Percentiles rank a stretch among this genome's conserved stretches.
These are phyloP conservation scores for Cutaneotrichosporon cyanovorans DNA, from an alignment of 1,284 basidiomycete species.

Conservation along the genomic window DNA sequence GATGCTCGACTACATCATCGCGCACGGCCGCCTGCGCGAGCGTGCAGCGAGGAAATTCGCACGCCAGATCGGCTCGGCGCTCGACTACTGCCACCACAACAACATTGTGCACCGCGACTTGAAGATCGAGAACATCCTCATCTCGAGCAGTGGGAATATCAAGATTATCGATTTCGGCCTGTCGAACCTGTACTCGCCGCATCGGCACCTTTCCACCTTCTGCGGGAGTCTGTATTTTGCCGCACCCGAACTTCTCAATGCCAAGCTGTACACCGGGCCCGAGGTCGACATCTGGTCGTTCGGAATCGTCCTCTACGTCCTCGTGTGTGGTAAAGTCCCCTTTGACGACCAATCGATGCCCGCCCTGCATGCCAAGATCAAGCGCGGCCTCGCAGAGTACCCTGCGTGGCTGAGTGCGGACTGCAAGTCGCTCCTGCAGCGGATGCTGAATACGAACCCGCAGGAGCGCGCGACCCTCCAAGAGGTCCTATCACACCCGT, in stretches of 20 bases:
- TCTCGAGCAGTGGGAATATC: slow-evolving; percentile 96
- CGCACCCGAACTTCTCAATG: slow-evolving; percentile 92
- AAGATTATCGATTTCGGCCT: slow-evolving; percentile 99
- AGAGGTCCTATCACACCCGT: slow-evolving; percentile 86
- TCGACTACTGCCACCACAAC: slow-evolving; percentile 96
- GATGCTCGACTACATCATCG: slow-evolving; percentile 99
- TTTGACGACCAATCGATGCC: slow-evolving; percentile 99
- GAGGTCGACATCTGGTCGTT: slow-evolving; percentile 99
- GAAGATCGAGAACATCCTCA: slow-evolving; percentile 99
- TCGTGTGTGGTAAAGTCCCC: slow-evolving; percentile 96
- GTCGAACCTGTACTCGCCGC: slow-evolving; percentile 90
- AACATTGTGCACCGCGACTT: slow-evolving; percentile 94
- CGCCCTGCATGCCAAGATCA: slow-evolving; percentile 97
- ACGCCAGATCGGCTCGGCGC: slow-evolving; percentile 87
- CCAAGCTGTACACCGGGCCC: slow-evolving; percentile 91
- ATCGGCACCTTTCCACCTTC: slow-evolving; percentile 79
- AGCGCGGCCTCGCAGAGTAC: slow-evolving; percentile 92
- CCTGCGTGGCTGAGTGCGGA: slow-evolving; percentile 94
- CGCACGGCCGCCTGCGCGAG: slow-evolving; percentile 90
- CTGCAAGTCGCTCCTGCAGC: slow-evolving; percentile 85
- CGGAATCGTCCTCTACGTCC: slow-evolving; percentile 92
- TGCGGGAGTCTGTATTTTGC: slow-evolving; percentile 98
- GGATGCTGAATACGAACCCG: slow-evolving; percentile 97
- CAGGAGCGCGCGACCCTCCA: slow-evolving; percentile 67
- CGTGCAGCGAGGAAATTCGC: slow-evolving; percentile 95